phyloP scores from a whole-genome alignment of 257 asterid species.

The Przewalskia tangutica region DNA sequence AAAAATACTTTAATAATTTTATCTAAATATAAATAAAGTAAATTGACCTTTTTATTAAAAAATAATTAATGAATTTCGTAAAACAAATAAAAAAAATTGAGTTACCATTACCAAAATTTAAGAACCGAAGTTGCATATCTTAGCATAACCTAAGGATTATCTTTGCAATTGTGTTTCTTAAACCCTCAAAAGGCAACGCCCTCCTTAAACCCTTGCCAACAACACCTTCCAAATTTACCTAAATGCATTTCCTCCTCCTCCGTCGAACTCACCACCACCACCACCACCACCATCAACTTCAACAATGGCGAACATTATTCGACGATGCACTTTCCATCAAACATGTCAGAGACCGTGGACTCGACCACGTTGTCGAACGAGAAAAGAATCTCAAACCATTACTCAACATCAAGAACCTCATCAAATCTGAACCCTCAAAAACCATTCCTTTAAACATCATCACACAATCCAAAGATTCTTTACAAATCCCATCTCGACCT shows the following conservation, averaged over 20 bases:
- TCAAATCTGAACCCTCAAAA: slow-evolving; percentile 67
- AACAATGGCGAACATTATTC: slow-evolving; percentile 42
- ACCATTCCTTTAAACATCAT: slow-evolving; percentile 59
- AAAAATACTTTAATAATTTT: too few species aligned
- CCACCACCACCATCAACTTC: slow-evolving; percentile 19
- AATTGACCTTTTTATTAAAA: too few species aligned
- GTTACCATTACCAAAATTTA: too few species aligned
- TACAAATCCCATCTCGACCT: slow-evolving; percentile 67
- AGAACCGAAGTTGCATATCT: too few species aligned
- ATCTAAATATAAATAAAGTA: too few species aligned
- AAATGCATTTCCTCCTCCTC: slow-evolving; percentile 39
- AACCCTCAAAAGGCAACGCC: not conserved
- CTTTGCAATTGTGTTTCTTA: too few species aligned
- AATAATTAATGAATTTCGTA: too few species aligned
- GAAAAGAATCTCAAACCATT: slow-evolving; percentile 65
- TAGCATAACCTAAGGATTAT: too few species aligned
- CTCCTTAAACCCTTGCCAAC: not conserved
- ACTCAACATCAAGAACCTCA: slow-evolving; percentile 58
- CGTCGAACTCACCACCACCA: slow-evolving; percentile 21
- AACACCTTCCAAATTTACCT: not conserved
- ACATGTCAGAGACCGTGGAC: slow-evolving; percentile 78
- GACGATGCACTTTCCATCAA: slow-evolving; percentile 38
- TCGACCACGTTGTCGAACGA: slow-evolving; percentile 83
- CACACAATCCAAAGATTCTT: slow-evolving; percentile 33
- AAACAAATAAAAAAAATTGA: too few species aligned